These are phyloP conservation scores for Fusarium sp. DNA, from an alignment of 2,329 filamentous ascomycete species.

Conservation along the genomic window DNA sequence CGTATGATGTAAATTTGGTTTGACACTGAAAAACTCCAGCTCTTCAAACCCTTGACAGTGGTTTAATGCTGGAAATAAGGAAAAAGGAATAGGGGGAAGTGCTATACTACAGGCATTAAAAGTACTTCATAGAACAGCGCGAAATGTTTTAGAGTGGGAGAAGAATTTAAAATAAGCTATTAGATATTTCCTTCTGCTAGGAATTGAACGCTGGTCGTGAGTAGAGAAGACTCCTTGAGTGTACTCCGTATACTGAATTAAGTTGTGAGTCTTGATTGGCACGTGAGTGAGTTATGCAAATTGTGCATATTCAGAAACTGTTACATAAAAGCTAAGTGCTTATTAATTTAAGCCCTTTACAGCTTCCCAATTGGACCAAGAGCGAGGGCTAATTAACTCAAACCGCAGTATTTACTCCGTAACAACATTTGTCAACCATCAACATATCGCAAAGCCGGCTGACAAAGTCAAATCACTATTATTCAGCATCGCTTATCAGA, in stretches of 20 bases:
- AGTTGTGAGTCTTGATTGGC: rapidly evolving
- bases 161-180: rapidly evolving
- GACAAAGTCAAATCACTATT: neutral
- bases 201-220: neutral
- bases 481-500: neutral
- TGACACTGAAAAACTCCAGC: rapidly evolving
- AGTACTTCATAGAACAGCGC: rapidly evolving
- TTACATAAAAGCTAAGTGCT: neutral
- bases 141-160: rapidly evolving
- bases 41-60: rapidly evolving
- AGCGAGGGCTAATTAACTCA: neutral
- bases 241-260: neutral
- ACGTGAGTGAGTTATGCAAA: neutral
- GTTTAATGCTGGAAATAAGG: rapidly evolving
- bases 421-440: neutral
- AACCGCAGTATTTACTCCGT: neutral
- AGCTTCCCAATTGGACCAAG: neutral
- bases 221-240: rapidly evolving
- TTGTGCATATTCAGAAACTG: rapidly evolving
- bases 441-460: neutral
- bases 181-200: rapidly evolving
- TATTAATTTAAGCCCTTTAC: neutral
- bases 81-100: rapidly evolving
- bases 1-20: rapidly evolving
- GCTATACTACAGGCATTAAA: rapidly evolving